A percentile compares a stretch with the other conserved stretches of the same genome.
Conservation (phyloP, 2,329 filamentous ascomycete genomes). For the Pseudocercospora eumusae region DNA sequence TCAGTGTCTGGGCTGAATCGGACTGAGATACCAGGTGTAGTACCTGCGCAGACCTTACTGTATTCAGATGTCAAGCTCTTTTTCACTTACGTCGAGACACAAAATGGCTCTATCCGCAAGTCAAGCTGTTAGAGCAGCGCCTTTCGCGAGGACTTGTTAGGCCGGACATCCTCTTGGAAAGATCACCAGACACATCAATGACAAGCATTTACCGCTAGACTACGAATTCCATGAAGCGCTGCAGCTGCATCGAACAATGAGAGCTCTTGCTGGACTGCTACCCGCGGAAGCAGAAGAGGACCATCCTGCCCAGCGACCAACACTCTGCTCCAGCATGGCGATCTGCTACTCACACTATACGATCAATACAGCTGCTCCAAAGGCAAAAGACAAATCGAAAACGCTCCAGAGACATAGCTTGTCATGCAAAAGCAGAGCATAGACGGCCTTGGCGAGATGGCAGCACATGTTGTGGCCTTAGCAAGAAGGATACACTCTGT, state of each 20-base stretch:
- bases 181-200: slow-evolving; percentile 38
- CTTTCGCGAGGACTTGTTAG: slow-evolving; percentile 42
- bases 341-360: slow-evolving; percentile 41
- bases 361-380: slow-evolving; percentile 41
- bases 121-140: slow-evolving; percentile 30
- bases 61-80: slow-evolving; percentile 51
- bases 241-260: slow-evolving; percentile 39
- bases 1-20: not conserved
- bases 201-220: slow-evolving; percentile 33
- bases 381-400: slow-evolving; percentile 24
- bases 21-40: slow-evolving; percentile 35
- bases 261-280: slow-evolving; percentile 37
- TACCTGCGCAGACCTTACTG: slow-evolving; percentile 41
- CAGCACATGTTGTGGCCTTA: slow-evolving; percentile 25
- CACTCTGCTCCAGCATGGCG: slow-evolving; percentile 38
- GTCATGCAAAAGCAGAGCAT: slow-evolving; percentile 41
- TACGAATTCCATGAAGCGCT: slow-evolving; percentile 40
- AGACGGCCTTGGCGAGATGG: slow-evolving; percentile 28
- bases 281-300: slow-evolving; percentile 32
- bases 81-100: slow-evolving; percentile 45
- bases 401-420: slow-evolving; percentile 39
- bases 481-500: slow-evolving; percentile 22
- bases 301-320: slow-evolving; percentile 21
- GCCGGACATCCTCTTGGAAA: slow-evolving; percentile 41
- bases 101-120: slow-evolving; percentile 41